Conservation (phyloP, 345 rosid species). For the Acer yangbiense region DNA sequence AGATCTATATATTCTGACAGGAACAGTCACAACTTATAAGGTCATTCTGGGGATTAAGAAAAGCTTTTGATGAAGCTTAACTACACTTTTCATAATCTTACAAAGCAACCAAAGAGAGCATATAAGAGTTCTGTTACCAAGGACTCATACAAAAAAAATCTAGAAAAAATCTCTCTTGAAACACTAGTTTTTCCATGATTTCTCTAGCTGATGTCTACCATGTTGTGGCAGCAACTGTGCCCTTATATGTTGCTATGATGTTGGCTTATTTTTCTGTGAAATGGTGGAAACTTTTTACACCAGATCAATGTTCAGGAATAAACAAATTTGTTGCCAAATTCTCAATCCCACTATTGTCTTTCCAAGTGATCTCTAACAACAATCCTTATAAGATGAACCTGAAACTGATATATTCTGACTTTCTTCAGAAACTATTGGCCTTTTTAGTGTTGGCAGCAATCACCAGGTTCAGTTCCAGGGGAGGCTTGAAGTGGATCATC, state of each 20-base stretch:
- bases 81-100: constrained; percentile 32
- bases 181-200: constrained; percentile 46
- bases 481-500: constrained; percentile 60
- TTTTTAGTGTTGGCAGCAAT: constrained; percentile 37
- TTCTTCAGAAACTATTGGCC: constrained; percentile 67
- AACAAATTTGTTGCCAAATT: constrained; percentile 90
- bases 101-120: constrained; percentile 28
- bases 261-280: constrained; percentile 70
- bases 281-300: constrained; percentile 70
- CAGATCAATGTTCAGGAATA: constrained; percentile 87
- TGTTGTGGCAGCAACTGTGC: constrained; percentile 79
- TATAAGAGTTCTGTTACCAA: constrained; percentile 22
- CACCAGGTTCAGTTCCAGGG: constrained; percentile 51
- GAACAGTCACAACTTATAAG: constrained; percentile 16
- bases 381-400: constrained; percentile 79
- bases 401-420: constrained; percentile 60
- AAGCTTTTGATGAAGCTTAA: constrained; percentile 28
- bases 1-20: not conserved
- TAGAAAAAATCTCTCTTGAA: constrained; percentile 9
- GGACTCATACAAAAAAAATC: constrained; percentile 4
- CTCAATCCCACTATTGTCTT: constrained; percentile 76
- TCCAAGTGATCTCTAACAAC: constrained; percentile 68
- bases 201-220: constrained; percentile 63
- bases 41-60: constrained; percentile 35
- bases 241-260: constrained; percentile 74